phyloP scores from a whole-genome alignment of 1,284 basidiomycete species.

The Mycosarcoma mackinlayi region DNA sequence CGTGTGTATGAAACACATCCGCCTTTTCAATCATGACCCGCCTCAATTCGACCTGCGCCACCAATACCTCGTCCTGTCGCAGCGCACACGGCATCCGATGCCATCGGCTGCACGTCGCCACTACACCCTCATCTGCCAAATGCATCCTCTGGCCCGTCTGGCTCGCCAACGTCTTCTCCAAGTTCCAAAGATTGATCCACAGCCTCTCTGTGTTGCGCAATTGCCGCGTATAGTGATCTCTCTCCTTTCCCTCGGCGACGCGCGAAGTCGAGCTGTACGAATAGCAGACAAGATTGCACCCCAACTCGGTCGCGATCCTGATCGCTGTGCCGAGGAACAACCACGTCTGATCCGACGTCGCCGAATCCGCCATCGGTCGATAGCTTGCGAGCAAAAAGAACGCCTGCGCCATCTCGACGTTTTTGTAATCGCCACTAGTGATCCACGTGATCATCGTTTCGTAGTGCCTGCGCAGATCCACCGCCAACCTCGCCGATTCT shows the following conservation, averaged over 20 bases:
- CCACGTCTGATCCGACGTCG: constrained; percentile 51
- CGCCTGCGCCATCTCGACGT: constrained; percentile 53
- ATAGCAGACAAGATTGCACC: constrained; percentile 44
- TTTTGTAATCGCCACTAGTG: constrained; percentile 40
- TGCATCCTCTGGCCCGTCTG: constrained; percentile 52
- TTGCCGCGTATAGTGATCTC: constrained; percentile 46
- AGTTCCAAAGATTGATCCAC: constrained; percentile 51
- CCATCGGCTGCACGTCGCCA: constrained; percentile 41
- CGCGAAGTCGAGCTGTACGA: constrained; percentile 17
- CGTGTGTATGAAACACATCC: constrained; percentile 39
- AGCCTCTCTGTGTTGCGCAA: constrained; percentile 48
- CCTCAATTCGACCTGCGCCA: constrained; percentile 47
- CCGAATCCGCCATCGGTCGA: constrained; percentile 26
- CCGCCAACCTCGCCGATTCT: constrained; percentile 16
- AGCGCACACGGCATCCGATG: constrained; percentile 33
- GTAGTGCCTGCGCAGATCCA: constrained; percentile 16
- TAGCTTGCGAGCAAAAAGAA: constrained; percentile 42
- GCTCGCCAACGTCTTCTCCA: constrained; percentile 46
- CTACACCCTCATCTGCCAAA: constrained; percentile 47
- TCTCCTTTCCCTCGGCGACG: background rate
- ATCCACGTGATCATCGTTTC: constrained; percentile 34
- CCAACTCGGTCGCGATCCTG: constrained; percentile 47
- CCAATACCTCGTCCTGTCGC: constrained; percentile 47
- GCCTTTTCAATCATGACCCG: constrained; percentile 34
- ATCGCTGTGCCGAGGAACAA: constrained; percentile 38